A percentile compares a stretch with the other conserved stretches of the same genome.
Conservation (phyloP, 192 early-diverging fungal species). For the Umbelopsis vinacea region DNA sequence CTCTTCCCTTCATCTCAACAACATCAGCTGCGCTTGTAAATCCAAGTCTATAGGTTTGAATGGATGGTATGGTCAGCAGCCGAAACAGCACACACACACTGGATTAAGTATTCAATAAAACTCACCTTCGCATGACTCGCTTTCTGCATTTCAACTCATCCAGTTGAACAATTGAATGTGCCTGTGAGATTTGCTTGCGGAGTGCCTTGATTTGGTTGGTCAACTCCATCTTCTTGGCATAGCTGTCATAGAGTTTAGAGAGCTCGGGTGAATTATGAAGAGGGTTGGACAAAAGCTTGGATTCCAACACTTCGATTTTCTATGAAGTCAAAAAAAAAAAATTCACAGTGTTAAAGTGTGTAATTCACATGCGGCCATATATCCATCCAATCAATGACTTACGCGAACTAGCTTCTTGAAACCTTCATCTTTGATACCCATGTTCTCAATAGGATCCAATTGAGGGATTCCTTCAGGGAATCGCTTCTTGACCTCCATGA, state of each 20-base stretch:
- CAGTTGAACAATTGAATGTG: conserved; percentile 85
- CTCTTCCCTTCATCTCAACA: conserved; percentile 96
- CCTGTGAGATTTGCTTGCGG: conserved; percentile 74
- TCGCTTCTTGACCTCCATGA: conserved; percentile 73
- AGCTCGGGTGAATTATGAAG: conserved; percentile 61
- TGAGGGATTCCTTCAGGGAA: conserved; percentile 79
- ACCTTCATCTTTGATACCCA: conserved; percentile 79
- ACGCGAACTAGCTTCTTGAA: conserved; percentile 75
- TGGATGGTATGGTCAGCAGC: background rate
- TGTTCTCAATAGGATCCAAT: conserved; percentile 89
- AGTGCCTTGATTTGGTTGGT: conserved; percentile 63
- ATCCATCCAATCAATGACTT: background rate
- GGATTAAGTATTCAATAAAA: background rate
- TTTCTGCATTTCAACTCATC: conserved; percentile 93
- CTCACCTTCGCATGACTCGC: conserved; percentile 80
- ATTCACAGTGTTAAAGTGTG: background rate
- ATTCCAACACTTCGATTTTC: conserved; percentile 77
- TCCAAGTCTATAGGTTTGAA: conserved; percentile 56
- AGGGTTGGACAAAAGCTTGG: conserved; percentile 63
- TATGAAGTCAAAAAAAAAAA: conserved; percentile 21
- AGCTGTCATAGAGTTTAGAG: conserved; percentile 60
- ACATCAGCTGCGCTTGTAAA: conserved; percentile 84
- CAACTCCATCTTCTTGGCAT: conserved; percentile 68
- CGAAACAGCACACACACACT: too few relatives aligned
- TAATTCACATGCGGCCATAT: background rate